Conservation (phyloP, 306 rosid species). For the Glycyrrhiza uralensis region DNA sequence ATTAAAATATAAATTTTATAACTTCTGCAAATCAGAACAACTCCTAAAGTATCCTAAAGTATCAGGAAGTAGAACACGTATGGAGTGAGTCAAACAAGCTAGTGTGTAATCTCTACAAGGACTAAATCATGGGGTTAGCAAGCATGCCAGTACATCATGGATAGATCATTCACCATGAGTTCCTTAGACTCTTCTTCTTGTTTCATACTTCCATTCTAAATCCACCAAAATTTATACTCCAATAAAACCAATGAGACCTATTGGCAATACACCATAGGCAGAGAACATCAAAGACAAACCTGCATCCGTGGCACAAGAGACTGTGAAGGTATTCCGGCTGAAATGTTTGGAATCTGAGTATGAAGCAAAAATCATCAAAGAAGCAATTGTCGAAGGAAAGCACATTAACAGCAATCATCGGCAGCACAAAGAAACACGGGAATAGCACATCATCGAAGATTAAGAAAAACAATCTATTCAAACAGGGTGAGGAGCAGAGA, state of each 20-base stretch:
- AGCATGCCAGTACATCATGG: conserved; percentile 1
- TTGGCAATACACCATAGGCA: neutral
- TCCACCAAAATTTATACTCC: neutral
- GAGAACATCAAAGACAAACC: conserved; percentile 48
- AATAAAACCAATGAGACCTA: conserved; percentile 8
- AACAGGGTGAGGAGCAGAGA: neutral
- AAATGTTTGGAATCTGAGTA: conserved; percentile 80
- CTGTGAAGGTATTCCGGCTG: conserved; percentile 77
- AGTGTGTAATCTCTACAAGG: neutral
- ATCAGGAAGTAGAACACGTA: neutral
- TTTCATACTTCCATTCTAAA: neutral
- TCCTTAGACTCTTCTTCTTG: neutral
- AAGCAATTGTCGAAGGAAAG: conserved; percentile 15
- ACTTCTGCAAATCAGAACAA: neutral
- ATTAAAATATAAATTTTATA: neutral
- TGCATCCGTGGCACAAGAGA: conserved; percentile 66
- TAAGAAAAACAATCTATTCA: conserved; percentile 13
- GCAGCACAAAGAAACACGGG: conserved; percentile 8
- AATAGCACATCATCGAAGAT: neutral
- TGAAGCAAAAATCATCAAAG: conserved; percentile 18
- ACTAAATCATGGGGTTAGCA: neutral
- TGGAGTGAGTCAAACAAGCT: conserved; percentile 6
- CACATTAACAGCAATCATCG: neutral
- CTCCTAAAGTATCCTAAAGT: neutral
- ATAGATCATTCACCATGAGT: neutral